phyloP scores from a whole-genome alignment of 352 stramenopile species.

The Phytophthora ohioensis region DNA sequence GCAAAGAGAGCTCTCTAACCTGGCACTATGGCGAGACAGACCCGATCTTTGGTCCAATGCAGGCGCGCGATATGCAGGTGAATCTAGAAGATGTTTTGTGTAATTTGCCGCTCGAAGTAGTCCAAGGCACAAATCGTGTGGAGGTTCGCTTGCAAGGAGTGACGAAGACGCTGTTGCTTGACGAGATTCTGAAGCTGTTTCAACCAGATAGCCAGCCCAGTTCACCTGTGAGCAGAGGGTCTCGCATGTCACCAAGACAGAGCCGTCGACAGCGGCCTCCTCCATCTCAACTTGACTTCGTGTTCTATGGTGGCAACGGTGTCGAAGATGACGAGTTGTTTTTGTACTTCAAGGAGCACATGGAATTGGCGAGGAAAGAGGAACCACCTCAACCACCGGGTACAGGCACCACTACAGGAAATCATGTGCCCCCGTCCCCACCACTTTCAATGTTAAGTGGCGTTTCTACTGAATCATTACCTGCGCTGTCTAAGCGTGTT shows the following conservation, averaged over 20 bases:
- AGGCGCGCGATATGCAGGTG: constrained; percentile 89
- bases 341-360: constrained; percentile 81
- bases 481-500: constrained; percentile 55
- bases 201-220: constrained; percentile 31
- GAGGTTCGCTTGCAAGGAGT: constrained; percentile 76
- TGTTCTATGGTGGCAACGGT: constrained; percentile 88
- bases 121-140: constrained; percentile 82
- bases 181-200: constrained; percentile 65
- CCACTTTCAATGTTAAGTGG: constrained; percentile 16
- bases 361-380: constrained; percentile 47
- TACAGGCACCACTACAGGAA: constrained; percentile 6
- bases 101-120: constrained; percentile 81
- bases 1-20: constrained; percentile 68
- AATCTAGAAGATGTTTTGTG: constrained; percentile 89
- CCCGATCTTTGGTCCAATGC: constrained; percentile 81
- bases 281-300: constrained; percentile 74
- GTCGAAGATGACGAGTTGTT: constrained; percentile 90
- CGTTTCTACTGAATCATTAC: constrained; percentile 10
- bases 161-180: constrained; percentile 71
- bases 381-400: constrained; percentile 2
- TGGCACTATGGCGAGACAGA: constrained; percentile 82
- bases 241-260: constrained; percentile 17
- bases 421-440: constrained; percentile 19
- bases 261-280: constrained; percentile 14
- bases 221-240: constrained; percentile 22